Evolutionary conservation across 1,284 basidiomycete species (phyloP).

Genomic region (Cutaneotrichosporon curvatum): DNA sequence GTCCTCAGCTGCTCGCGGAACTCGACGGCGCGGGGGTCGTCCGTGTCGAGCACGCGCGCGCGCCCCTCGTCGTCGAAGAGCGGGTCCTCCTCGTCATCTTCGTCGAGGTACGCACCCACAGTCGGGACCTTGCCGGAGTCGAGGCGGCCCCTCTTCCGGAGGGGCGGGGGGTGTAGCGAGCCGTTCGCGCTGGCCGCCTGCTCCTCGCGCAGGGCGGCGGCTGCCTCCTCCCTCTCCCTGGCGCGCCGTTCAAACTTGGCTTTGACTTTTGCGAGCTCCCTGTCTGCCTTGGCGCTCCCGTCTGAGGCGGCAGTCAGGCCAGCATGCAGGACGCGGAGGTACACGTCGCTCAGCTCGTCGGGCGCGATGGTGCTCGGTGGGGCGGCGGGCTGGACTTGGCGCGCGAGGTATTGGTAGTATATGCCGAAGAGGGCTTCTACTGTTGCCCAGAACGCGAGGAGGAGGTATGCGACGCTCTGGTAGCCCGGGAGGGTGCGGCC

Average conservation of each 20-base stretch:
- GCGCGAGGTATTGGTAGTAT: constrained; percentile 58
- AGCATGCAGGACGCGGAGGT: constrained; percentile 56
- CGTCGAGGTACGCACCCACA: constrained; percentile 22
- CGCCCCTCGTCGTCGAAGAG: constrained; percentile 12
- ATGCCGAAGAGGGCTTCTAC: constrained; percentile 59
- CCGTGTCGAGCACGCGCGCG: constrained; percentile 20
- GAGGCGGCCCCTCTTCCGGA: constrained; percentile 5
- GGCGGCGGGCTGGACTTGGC: constrained; percentile 52
- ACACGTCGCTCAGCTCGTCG: constrained; percentile 55
- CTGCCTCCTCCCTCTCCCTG: no score
- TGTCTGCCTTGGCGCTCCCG: no score
- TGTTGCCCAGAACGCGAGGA: constrained; percentile 31
- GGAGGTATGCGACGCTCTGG: background rate
- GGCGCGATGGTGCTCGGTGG: constrained; percentile 46
- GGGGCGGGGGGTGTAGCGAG: no score
- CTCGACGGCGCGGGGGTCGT: constrained; percentile 41
- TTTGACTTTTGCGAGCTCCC: no score
- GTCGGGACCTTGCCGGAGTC: constrained; percentile 2
- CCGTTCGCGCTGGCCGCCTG: no score
- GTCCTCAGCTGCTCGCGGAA: constrained; percentile 43
- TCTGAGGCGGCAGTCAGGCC: constrained; percentile 38
- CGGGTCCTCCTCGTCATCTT: constrained; percentile 17
- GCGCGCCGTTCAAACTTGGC: no score
- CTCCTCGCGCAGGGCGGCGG: no score
- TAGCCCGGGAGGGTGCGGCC: constrained; percentile 32